A percentile compares a stretch with the other conserved stretches of the same genome.
Conservation (phyloP, 2,329 filamentous ascomycete species). For the Elsinoe arachidis region DNA sequence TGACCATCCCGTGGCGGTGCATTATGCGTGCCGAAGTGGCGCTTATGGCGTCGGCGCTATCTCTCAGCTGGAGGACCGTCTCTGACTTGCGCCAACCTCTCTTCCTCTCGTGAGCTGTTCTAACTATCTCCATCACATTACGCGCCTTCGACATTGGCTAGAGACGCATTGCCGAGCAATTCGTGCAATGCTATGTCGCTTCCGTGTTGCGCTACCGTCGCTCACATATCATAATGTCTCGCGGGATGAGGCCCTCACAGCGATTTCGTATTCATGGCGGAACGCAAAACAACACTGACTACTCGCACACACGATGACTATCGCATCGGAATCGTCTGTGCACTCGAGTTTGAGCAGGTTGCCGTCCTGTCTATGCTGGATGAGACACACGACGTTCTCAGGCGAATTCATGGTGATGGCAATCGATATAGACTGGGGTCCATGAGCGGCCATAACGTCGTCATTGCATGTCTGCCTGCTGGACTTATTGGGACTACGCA, state of each 20-base stretch:
- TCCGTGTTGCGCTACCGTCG: no score
- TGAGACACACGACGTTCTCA: neutral
- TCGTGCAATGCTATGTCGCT: no score
- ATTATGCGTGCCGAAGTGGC: no score
- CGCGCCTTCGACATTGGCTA: no score
- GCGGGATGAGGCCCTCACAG: neutral
- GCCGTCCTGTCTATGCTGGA: constrained; percentile 18
- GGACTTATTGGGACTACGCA: constrained; percentile 17
- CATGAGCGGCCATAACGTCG: constrained; percentile 19
- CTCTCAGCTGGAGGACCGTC: no score
- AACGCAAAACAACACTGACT: neutral
- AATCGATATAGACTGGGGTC: neutral
- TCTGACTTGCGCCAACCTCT: no score
- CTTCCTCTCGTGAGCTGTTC: no score
- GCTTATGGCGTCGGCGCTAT: no score
- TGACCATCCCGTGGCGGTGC: no score
- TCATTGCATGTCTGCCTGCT: constrained; percentile 18
- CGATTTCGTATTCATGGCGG: neutral
- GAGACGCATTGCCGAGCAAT: no score
- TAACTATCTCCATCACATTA: no score
- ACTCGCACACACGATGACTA: constrained; percentile 14
- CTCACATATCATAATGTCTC: neutral
- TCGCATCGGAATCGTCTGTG: constrained; percentile 21
- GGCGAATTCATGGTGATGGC: neutral
- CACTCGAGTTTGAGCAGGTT: constrained; percentile 20